These are phyloP conservation scores for Solanum chmielewskii DNA, from an alignment of 257 asterid species.

Conservation along the genomic window DNA sequence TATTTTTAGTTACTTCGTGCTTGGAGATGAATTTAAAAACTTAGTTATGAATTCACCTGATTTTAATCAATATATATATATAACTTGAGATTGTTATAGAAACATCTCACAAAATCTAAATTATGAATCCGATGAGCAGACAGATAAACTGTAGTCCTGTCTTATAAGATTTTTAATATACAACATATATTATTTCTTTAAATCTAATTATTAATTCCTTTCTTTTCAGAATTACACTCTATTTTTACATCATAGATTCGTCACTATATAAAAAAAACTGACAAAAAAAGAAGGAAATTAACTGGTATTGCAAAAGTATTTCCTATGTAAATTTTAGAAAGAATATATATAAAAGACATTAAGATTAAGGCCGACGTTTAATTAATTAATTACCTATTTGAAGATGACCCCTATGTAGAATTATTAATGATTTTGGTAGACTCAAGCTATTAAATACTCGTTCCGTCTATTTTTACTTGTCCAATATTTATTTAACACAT, in stretches of 20 bases:
- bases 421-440: not conserved
- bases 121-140: too few relatives aligned
- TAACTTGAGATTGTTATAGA: too few relatives aligned
- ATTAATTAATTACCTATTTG: not conserved
- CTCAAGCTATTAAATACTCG: not conserved
- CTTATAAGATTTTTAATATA: too few relatives aligned
- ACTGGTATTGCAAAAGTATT: not conserved
- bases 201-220: too few relatives aligned
- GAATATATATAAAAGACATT: not conserved
- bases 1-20: too few relatives aligned
- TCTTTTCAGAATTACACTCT: not conserved
- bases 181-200: too few relatives aligned
- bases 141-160: too few relatives aligned
- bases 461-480: not conserved
- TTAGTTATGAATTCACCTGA: too few relatives aligned
- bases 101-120: too few relatives aligned
- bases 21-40: too few relatives aligned
- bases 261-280: not conserved
- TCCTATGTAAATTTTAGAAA: not conserved
- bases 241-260: not conserved
- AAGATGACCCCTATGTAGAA: not conserved
- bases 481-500: not conserved
- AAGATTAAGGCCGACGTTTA: not conserved
- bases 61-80: too few relatives aligned
- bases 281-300: not conserved